phyloP scores from a whole-genome alignment of 306 rosid species.

The Arachis hypogaea region DNA sequence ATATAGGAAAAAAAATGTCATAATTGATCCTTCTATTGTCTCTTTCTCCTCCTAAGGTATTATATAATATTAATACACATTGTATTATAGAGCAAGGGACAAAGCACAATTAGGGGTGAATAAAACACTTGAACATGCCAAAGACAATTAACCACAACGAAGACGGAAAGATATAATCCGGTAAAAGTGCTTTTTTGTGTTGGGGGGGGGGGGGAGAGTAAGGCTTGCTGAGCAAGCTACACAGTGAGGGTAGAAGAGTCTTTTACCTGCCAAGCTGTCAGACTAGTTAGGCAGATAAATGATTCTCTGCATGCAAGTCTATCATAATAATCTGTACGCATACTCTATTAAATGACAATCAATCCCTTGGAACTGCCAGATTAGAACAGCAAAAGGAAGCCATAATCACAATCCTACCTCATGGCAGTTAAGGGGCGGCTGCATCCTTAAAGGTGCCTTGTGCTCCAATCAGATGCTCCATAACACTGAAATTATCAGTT shows the following conservation, averaged over 20 bases:
- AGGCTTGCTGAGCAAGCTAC: too few species aligned
- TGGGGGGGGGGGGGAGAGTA: too few species aligned
- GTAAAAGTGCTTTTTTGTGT: not conserved
- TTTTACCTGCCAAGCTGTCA: too few species aligned
- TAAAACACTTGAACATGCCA: not conserved
- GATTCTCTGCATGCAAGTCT: too few species aligned
- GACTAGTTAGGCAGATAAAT: too few species aligned
- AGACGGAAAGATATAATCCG: conserved; percentile 1
- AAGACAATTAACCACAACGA: conserved; percentile 9
- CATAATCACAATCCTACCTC: conserved; percentile 17
- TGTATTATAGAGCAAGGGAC: not conserved
- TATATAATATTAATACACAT: not conserved
- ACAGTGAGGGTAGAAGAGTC: too few species aligned
- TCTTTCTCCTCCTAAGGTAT: too few species aligned
- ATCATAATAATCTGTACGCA: too few species aligned
- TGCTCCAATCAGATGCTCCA: conserved; percentile 11
- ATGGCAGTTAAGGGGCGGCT: conserved; percentile 18
- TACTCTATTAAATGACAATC: not conserved
- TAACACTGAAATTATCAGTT: conserved; percentile 8
- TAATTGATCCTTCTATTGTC: too few species aligned
- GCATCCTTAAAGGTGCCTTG: not conserved
- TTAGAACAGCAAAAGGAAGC: conserved; percentile 13
- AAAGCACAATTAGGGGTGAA: conserved; percentile 18
- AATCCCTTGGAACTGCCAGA: conserved; percentile 1
- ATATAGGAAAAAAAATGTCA: not conserved